phyloP scores from a whole-genome alignment of 352 stramenopile species.

The Pythium utonaiense region DNA sequence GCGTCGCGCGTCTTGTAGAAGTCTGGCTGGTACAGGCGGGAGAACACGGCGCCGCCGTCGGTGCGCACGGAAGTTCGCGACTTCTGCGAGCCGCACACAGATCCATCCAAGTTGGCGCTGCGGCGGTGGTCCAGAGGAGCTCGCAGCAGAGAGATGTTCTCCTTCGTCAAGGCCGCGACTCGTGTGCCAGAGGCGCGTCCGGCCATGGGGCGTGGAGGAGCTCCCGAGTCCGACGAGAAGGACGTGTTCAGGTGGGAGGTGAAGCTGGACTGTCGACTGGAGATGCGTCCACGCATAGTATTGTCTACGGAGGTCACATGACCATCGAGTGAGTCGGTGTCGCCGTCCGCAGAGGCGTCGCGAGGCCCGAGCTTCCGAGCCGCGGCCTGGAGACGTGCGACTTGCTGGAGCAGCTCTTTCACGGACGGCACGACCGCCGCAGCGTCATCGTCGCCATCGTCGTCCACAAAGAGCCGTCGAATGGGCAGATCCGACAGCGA shows the following conservation, averaged over 20 bases:
- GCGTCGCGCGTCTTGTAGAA: conserved; percentile 76
- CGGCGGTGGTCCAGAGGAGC: conserved; percentile 29
- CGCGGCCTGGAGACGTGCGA: conserved; percentile 38
- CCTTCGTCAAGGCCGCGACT: conserved; percentile 66
- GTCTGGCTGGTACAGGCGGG: conserved; percentile 78
- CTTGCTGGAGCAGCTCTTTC: conserved; percentile 49
- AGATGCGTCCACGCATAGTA: conserved; percentile 14
- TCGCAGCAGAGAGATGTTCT: conserved; percentile 77
- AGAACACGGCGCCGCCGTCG: conserved; percentile 79
- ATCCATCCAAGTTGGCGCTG: conserved; percentile 40
- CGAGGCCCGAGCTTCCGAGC: conserved; percentile 27
- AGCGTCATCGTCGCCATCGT: conserved; percentile 20
- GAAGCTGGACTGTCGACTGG: conserved; percentile 22
- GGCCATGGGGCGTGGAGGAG: conserved; percentile 26
- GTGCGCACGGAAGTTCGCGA: conserved; percentile 72
- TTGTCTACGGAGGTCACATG: background rate
- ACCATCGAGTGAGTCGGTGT: conserved; percentile 23
- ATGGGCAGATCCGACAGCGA: conserved; percentile 30
- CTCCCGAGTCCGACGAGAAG: conserved; percentile 39
- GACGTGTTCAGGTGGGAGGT: conserved; percentile 20
- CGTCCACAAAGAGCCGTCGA: conserved; percentile 21
- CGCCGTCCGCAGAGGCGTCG: conserved; percentile 6
- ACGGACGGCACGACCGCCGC: conserved; percentile 35
- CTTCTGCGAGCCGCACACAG: conserved; percentile 67
- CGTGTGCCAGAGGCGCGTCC: conserved; percentile 36